phyloP scores from a whole-genome alignment of 441 rosid species.

The Raphanus hybrid region DNA sequence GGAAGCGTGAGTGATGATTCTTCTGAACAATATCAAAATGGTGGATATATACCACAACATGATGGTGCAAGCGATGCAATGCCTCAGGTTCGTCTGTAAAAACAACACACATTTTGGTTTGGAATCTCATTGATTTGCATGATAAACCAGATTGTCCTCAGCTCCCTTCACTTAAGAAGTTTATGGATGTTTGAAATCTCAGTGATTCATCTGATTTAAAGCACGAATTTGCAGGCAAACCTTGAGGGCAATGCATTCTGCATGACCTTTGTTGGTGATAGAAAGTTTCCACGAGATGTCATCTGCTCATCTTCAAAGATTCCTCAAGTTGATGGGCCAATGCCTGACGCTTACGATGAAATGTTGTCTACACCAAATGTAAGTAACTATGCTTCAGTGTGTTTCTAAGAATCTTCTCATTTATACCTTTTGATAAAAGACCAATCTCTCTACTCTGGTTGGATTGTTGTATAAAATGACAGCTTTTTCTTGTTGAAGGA shows the following conservation, averaged over 20 bases:
- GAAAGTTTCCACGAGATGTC: slow-evolving; percentile 27
- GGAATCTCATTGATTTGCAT: neutral
- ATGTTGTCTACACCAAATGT: slow-evolving; percentile 94
- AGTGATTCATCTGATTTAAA: slow-evolving; percentile 14
- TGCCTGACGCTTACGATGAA: slow-evolving; percentile 95
- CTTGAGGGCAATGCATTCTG: slow-evolving; percentile 34
- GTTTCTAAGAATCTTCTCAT: too few relatives aligned
- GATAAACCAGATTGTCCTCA: neutral
- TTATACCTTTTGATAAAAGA: too few relatives aligned
- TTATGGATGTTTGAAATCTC: neutral
- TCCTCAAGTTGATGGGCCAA: slow-evolving; percentile 93
- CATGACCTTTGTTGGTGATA: slow-evolving; percentile 31
- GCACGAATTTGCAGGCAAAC: neutral
- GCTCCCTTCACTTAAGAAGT: neutral
- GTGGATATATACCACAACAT: slow-evolving; percentile 70
- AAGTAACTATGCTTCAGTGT: slow-evolving; percentile 36
- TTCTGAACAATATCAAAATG: slow-evolving; percentile 66
- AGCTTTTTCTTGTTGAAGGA: too few relatives aligned
- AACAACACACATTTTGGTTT: neutral
- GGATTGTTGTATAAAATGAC: too few relatives aligned
- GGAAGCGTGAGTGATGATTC: slow-evolving; percentile 95
- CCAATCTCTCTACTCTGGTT: too few relatives aligned
- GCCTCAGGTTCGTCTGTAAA: slow-evolving; percentile 34
- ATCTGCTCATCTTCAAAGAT: slow-evolving; percentile 55
- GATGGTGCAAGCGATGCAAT: slow-evolving; percentile 48